Conservation (phyloP, 2,329 filamentous ascomycete species). For the Curvularia hawaiiensis region DNA sequence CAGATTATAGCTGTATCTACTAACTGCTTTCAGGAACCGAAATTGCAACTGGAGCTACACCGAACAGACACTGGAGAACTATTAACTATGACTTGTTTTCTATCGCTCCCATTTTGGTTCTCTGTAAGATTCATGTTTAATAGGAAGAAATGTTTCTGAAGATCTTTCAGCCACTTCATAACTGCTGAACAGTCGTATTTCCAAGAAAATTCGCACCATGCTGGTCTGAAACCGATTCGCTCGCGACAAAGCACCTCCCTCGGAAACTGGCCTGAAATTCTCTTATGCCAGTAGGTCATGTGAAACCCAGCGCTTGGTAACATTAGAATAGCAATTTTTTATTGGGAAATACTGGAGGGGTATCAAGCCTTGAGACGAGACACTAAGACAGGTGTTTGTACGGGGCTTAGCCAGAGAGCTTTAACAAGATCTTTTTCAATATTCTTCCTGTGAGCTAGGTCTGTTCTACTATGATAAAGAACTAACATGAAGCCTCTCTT, state of each 20-base stretch:
- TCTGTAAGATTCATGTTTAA: neutral
- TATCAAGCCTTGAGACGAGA: neutral
- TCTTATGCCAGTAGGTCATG: neutral
- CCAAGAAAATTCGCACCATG: neutral
- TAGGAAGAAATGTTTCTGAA: neutral
- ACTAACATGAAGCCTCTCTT: neutral
- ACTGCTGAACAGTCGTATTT: neutral
- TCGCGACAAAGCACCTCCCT: neutral
- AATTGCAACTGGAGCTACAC: too few relatives aligned
- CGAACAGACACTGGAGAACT: too few relatives aligned
- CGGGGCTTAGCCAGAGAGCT: neutral
- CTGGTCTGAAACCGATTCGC: neutral
- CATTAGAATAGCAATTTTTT: neutral
- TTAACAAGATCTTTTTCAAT: neutral
- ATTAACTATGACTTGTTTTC: neutral
- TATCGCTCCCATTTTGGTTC: neutral
- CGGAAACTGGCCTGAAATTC: neutral
- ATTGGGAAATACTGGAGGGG: neutral
- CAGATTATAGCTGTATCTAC: too few relatives aligned
- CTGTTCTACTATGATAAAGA: neutral
- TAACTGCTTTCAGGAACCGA: too few relatives aligned
- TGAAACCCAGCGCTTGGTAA: neutral
- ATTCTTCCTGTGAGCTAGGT: neutral
- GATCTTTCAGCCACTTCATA: neutral
- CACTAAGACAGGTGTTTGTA: neutral